Conservation (phyloP, 352 stramenopile genomes). For the Phytophthora idaei region DNA sequence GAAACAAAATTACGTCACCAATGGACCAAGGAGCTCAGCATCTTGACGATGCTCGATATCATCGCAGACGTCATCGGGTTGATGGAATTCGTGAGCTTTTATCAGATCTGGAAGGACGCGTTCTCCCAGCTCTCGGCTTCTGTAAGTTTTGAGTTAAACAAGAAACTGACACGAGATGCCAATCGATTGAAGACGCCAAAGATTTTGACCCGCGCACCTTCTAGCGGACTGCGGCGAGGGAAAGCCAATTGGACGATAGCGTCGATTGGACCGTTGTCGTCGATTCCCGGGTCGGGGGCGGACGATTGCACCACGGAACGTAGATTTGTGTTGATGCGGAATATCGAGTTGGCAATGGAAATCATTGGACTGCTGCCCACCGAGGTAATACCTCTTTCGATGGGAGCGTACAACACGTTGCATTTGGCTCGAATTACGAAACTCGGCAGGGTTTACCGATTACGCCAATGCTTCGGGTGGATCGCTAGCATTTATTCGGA, state of each 20-base stretch:
- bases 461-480: constrained; percentile 48
- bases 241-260: constrained; percentile 35
- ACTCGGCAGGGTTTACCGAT: constrained; percentile 55
- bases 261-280: constrained; percentile 25
- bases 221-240: constrained; percentile 9
- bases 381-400: constrained; percentile 52
- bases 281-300: constrained; percentile 5
- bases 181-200: constrained; percentile 28
- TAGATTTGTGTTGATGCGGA: constrained; percentile 22
- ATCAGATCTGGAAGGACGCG: constrained; percentile 25
- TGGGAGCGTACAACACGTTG: constrained; percentile 53
- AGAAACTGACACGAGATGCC: constrained; percentile 31
- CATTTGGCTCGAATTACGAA: constrained; percentile 68
- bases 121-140: constrained; percentile 29
- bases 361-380: constrained; percentile 56
- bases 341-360: constrained; percentile 52
- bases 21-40: constrained; percentile 26
- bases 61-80: constrained; percentile 29
- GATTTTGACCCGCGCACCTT: not conserved
- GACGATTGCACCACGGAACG: constrained; percentile 5
- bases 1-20: constrained; percentile 9
- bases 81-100: constrained; percentile 26
- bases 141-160: constrained; percentile 32
- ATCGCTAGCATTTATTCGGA: constrained; percentile 66
- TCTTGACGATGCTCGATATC: constrained; percentile 21